Conservation (phyloP, 2,329 filamentous ascomycete species). For the Colletotrichum echinochloae region DNA sequence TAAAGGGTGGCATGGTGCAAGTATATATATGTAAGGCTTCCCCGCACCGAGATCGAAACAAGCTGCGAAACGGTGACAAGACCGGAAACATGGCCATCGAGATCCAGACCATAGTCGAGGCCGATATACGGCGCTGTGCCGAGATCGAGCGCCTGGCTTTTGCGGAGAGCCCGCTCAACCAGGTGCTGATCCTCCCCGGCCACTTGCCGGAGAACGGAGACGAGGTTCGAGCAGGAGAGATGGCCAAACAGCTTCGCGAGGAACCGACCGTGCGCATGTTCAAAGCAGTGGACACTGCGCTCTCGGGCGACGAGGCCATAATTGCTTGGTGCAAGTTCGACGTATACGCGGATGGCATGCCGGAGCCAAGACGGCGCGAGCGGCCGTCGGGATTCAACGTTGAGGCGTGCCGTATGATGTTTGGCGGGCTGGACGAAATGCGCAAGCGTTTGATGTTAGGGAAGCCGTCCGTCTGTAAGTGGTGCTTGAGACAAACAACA, state of each 20-base stretch:
- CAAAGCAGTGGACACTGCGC: conserved; percentile 40
- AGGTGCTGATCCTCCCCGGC: conserved; percentile 48
- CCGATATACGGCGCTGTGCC: conserved; percentile 37
- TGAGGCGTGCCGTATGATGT: conserved; percentile 51
- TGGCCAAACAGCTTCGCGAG: conserved; percentile 41
- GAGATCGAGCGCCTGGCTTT: conserved; percentile 35
- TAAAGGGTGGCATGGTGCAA: conserved; percentile 1
- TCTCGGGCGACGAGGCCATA: conserved; percentile 44
- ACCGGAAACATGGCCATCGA: conserved; percentile 35
- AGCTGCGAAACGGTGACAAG: neutral
- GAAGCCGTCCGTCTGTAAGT: conserved; percentile 53
- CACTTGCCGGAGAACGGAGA: conserved; percentile 45
- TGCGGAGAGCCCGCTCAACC: conserved; percentile 17
- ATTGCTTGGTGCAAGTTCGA: conserved; percentile 54
- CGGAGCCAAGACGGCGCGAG: conserved; percentile 42
- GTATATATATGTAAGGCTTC: neutral
- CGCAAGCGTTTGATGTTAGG: conserved; percentile 48
- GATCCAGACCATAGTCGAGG: conserved; percentile 25
- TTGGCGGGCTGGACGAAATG: conserved; percentile 48
- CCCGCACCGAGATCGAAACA: neutral
- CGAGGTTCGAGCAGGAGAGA: conserved; percentile 42
- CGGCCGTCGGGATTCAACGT: conserved; percentile 49
- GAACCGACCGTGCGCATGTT: conserved; percentile 34
- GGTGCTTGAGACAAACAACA: neutral
- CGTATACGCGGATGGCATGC: conserved; percentile 46